Conservation (phyloP, 352 stramenopile species). For the Thalassiosira tumida region DNA sequence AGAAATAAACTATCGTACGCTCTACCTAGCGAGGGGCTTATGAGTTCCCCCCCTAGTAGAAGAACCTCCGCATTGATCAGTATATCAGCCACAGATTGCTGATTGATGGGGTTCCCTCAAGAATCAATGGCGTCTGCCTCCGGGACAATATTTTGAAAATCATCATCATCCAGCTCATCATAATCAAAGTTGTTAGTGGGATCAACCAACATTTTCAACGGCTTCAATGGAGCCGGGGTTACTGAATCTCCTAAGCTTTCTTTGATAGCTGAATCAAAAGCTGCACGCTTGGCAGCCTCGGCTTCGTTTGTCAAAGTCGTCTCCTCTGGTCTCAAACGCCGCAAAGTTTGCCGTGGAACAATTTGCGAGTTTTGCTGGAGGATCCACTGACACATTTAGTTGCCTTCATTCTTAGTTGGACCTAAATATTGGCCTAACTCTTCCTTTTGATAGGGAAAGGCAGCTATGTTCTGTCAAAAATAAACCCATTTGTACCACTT, state of each 20-base stretch:
- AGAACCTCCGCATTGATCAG: constrained; percentile 56
- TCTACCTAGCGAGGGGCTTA: too few species aligned
- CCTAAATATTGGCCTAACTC: constrained; percentile 67
- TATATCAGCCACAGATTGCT: constrained; percentile 50
- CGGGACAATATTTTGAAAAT: background rate
- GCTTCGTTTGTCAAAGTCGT: constrained; percentile 37
- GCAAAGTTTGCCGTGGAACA: constrained; percentile 19
- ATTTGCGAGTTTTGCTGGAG: constrained; percentile 61
- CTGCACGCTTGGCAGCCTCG: constrained; percentile 6
- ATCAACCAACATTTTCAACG: background rate
- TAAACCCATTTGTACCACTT: constrained; percentile 76
- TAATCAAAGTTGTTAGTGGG: background rate
- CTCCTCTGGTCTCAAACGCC: constrained; percentile 51
- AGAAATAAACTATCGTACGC: too few species aligned
- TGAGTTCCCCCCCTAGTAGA: constrained; percentile 5
- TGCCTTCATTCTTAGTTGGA: constrained; percentile 56
- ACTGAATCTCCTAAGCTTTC: constrained; percentile 45
- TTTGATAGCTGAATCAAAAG: constrained; percentile 44
- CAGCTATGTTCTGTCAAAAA: constrained; percentile 19
- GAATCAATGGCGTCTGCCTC: constrained; percentile 54
- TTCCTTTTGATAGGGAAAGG: constrained; percentile 48
- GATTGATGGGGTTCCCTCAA: constrained; percentile 38
- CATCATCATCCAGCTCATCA: background rate
- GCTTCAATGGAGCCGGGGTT: background rate
- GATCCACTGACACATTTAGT: constrained; percentile 55